Evolutionary conservation across 768 basidiomycete genomes (phyloP).

Genomic region (Termitomyces sp.): DNA sequence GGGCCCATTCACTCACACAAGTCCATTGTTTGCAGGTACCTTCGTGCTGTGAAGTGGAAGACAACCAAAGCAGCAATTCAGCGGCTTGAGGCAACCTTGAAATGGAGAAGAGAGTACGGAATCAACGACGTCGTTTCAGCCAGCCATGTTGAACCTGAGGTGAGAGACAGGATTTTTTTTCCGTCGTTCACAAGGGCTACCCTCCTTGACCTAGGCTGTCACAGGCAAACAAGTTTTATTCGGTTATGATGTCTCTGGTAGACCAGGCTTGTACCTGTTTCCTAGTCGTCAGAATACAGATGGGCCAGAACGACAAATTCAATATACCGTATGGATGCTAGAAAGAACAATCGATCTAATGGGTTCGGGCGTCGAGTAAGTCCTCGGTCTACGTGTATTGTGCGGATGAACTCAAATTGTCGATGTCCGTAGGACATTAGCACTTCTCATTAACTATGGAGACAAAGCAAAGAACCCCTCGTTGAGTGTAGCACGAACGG

Average conservation of each 20-base stretch:
- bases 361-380: constrained; percentile 78
- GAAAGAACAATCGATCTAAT: constrained; percentile 76
- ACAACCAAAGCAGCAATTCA: constrained; percentile 50
- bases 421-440: constrained; percentile 44
- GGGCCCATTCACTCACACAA: background rate
- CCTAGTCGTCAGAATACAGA: constrained; percentile 75
- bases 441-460: constrained; percentile 73
- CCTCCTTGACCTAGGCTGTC: constrained; percentile 40
- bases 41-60: constrained; percentile 78
- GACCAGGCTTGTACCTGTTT: constrained; percentile 68
- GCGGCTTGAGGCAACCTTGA: constrained; percentile 66
- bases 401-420: background rate
- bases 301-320: constrained; percentile 61
- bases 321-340: constrained; percentile 71
- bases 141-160: constrained; percentile 70
- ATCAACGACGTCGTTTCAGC: constrained; percentile 59
- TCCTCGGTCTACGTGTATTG: constrained; percentile 4
- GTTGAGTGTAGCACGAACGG: constrained; percentile 35
- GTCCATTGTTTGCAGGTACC: constrained; percentile 39
- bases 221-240: constrained; percentile 82
- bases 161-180: constrained; percentile 21
- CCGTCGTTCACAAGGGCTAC: background rate
- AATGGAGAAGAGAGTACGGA: constrained; percentile 79
- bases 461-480: constrained; percentile 60
- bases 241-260: constrained; percentile 63